Percentiles rank a stretch among this genome's conserved stretches.
These are phyloP conservation scores for Xylaria sp. DNA, from an alignment of 2,329 filamentous ascomycete species.

Conservation along the genomic window DNA sequence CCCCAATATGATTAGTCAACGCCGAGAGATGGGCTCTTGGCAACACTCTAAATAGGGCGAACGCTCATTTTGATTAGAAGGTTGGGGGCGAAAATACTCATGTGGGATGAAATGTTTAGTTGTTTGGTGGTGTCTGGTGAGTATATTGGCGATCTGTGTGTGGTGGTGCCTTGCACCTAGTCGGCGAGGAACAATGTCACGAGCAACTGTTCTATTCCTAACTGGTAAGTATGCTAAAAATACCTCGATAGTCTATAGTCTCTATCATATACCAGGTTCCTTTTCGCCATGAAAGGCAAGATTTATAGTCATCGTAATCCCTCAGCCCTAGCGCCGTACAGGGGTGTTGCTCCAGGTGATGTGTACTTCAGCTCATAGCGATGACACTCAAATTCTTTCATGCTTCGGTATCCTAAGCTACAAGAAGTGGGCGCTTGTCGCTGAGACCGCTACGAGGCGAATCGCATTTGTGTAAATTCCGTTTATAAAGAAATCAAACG, in stretches of 20 bases:
- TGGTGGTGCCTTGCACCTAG: neutral
- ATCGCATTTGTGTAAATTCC: neutral
- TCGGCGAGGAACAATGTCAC: neutral
- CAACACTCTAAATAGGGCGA: too few species aligned
- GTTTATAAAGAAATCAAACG: neutral
- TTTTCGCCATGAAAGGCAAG: neutral
- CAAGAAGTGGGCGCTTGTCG: neutral
- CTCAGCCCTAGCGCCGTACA: too few species aligned
- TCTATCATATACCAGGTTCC: neutral
- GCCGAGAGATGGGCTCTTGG: neutral
- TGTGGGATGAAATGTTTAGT: neutral
- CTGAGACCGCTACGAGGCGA: neutral
- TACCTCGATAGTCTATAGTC: neutral
- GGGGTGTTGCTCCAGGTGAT: neutral
- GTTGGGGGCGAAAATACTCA: neutral
- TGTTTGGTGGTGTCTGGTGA: neutral
- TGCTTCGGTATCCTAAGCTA: neutral
- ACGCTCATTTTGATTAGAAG: neutral
- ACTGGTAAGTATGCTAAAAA: neutral
- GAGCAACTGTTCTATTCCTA: neutral
- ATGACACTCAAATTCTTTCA: neutral
- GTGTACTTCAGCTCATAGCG: neutral
- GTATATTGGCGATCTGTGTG: neutral
- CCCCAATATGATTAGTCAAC: neutral
- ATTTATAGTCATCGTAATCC: neutral